These are phyloP conservation scores for Beta vulgaris DNA, from an alignment of 148 eudicot genomes.

Conservation along the genomic window DNA sequence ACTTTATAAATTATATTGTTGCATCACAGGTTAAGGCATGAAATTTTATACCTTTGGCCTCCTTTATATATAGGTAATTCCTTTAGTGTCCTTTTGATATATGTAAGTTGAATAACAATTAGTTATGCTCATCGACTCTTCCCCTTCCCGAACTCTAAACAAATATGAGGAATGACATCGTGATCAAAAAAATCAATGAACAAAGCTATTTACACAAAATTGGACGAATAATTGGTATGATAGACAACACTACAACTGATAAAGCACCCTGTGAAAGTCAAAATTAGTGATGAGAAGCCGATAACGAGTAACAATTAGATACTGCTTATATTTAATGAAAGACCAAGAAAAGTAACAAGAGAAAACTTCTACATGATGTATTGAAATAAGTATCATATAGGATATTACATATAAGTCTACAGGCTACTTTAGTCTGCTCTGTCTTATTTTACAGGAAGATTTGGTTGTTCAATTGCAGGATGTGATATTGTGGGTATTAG, in stretches of 20 bases:
- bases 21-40: background rate
- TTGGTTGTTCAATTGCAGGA: slow-evolving; percentile 36
- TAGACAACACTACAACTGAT: slow-evolving; percentile 70
- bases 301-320: background rate
- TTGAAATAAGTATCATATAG: background rate
- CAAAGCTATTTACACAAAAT: slow-evolving; percentile 28
- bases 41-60: background rate
- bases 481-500: slow-evolving; percentile 55
- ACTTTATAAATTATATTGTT: background rate
- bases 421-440: background rate
- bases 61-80: background rate
- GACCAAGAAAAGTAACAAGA: background rate
- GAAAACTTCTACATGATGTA: background rate
- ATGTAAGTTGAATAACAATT: too few relatives aligned
- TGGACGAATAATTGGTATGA: slow-evolving; percentile 83
- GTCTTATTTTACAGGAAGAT: slow-evolving; percentile 33
- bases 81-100: background rate
- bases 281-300: slow-evolving; percentile 14
- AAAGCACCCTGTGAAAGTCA: slow-evolving; percentile 69
- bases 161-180: background rate
- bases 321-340: background rate
- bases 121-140: background rate
- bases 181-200: background rate
- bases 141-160: background rate
- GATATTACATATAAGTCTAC: background rate